phyloP scores from a whole-genome alignment of 306 rosid species.

The Erythrophleum fordii region DNA sequence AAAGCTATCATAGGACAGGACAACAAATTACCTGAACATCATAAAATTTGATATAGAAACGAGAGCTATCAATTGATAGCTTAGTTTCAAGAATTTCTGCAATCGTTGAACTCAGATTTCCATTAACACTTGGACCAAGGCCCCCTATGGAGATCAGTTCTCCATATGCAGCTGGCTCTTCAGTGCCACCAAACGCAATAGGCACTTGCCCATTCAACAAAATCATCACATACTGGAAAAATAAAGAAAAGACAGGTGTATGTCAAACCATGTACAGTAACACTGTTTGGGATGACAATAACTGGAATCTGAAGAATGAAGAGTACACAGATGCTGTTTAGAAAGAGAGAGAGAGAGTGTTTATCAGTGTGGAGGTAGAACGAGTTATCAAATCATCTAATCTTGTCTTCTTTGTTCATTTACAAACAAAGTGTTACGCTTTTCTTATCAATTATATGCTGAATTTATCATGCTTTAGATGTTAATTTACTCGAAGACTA shows the following conservation, averaged over 20 bases:
- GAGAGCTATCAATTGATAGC: slow-evolving; percentile 79
- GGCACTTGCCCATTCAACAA: slow-evolving; percentile 85
- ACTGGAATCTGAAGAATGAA: neutral
- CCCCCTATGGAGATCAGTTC: slow-evolving; percentile 93
- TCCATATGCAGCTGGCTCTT: slow-evolving; percentile 94
- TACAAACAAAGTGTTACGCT: neutral
- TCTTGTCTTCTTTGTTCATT: neutral
- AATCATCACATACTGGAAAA: slow-evolving; percentile 88
- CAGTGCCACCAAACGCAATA: slow-evolving; percentile 84
- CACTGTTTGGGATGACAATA: neutral
- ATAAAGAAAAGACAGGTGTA: slow-evolving; percentile 7
- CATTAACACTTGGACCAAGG: slow-evolving; percentile 78
- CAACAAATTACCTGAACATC: slow-evolving; percentile 66
- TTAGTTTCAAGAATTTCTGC: slow-evolving; percentile 90
- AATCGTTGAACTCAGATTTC: slow-evolving; percentile 84
- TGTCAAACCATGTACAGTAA: neutral
- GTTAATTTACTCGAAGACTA: neutral
- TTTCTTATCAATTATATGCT: neutral
- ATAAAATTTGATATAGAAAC: slow-evolving; percentile 88
- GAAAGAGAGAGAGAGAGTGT: neutral
- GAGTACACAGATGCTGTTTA: neutral
- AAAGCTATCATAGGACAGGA: neutral
- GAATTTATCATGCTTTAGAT: neutral
- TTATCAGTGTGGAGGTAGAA: neutral
- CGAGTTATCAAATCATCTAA: neutral